Base-by-base conservation (phyloP, 169 alveolate genomes). In the Plasmodium berghei region DNA sequence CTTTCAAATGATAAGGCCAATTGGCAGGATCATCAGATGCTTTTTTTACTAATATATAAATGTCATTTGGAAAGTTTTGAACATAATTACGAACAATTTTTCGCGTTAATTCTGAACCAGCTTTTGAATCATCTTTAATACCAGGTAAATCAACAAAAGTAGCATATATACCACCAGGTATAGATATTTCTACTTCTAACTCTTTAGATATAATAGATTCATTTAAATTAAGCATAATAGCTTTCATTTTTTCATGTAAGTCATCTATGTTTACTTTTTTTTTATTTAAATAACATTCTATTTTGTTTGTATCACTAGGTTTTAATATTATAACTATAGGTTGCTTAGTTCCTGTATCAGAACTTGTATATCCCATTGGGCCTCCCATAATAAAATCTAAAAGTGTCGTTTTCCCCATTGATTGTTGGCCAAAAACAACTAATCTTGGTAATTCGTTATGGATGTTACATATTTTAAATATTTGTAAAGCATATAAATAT, bases 81-180 rank as follows among this genome's bases (percentile, higher is more conserved):
- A 96, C 98, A 86, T 96, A 96, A 71, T 94, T 91, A 16, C 96
- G 87, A 22, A 96, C 98, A 59, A 96, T 97, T 67, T 89, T 64
- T 16, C 97, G 75, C 40, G 98, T 96, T 34, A 95, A 87, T 59
- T 94, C 95, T 10, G 98, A 96, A 3, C 98, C 98, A 10, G 90
- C 93, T 56, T 96, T 96, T 20, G 98, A 94, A 91, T 96, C 98
- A 69, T 96, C 98, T 61, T 96, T 96, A 64, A 96, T 91, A 5
- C 98, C 98, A 2, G 98, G 98, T 16, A 96, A 80, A 63, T 96
- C 98, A n/a, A 96, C 98, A 59, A 96, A 93, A 0, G 96, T 96
- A 42, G 97, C 97, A 71, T 95, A 95, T 10, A 95, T 96, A n/a
- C 96, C 97, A 74, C 92, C 92, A 24, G 97, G 97, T 26, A 95